phyloP scores from a whole-genome alignment of 768 basidiomycete genomes.

The Tephrocybe sp. region DNA sequence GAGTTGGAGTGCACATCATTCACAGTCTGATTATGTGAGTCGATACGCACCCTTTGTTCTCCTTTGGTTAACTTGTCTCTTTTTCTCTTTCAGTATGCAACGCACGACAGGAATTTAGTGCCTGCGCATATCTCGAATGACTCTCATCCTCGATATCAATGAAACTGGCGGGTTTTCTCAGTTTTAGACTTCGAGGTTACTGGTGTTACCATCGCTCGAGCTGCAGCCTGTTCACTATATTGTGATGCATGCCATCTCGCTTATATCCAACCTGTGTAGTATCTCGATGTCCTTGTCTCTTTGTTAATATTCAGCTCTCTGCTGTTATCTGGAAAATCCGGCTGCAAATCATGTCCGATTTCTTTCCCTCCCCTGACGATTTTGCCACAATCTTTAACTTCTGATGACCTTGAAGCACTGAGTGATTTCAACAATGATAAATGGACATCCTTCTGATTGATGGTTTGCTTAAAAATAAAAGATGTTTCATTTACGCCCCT shows the following conservation, averaged over 20 bases:
- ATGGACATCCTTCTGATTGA: too few relatives aligned
- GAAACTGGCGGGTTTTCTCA: slow-evolving; percentile 9
- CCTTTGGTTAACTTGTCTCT: background rate
- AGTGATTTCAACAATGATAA: too few relatives aligned
- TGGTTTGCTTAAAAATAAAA: too few relatives aligned
- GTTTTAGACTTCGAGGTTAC: background rate
- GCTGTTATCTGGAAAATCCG: too few relatives aligned
- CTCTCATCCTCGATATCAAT: slow-evolving; percentile 44
- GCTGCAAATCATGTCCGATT: too few relatives aligned
- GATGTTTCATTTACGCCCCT: background rate
- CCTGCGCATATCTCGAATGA: slow-evolving; percentile 35
- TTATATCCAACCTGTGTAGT: too few relatives aligned
- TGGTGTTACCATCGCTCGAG: slow-evolving; percentile 2
- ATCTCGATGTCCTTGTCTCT: too few relatives aligned
- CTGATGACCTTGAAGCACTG: too few relatives aligned
- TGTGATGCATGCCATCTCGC: too few relatives aligned
- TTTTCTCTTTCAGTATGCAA: slow-evolving; percentile 21
- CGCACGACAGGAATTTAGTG: slow-evolving; percentile 34
- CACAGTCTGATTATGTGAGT: slow-evolving; percentile 62
- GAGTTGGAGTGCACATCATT: slow-evolving; percentile 48
- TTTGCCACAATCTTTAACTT: too few relatives aligned
- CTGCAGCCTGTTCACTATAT: background rate
- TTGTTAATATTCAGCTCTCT: too few relatives aligned
- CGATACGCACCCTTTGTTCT: background rate
- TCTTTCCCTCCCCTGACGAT: too few relatives aligned